A percentile compares a stretch with the other conserved stretches of the same genome.
phyloP scores from a whole-genome alignment of 805 yeast genomes.

The Cyberlindnera saturnus region DNA sequence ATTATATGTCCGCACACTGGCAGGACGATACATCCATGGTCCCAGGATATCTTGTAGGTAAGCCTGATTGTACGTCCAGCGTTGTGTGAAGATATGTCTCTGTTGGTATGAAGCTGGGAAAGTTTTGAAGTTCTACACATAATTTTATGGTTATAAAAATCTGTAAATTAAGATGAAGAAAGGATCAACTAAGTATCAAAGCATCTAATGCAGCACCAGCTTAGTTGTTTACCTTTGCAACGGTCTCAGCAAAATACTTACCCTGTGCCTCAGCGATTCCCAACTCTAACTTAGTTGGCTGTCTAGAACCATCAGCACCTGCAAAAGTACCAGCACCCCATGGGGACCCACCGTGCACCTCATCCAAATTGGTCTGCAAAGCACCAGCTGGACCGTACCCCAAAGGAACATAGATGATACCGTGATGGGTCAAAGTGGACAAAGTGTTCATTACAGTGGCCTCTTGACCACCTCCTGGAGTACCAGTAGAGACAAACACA shows the following conservation, averaged over 20 bases:
- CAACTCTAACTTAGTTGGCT: constrained; percentile 54
- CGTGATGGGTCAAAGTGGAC: constrained; percentile 61
- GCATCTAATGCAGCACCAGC: background rate
- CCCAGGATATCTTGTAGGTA: too few species aligned
- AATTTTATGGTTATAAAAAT: too few species aligned
- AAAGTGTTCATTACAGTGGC: constrained; percentile 50
- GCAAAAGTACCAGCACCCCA: constrained; percentile 84
- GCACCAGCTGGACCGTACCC: constrained; percentile 57
- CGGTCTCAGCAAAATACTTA: constrained; percentile 10
- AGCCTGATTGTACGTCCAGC: too few species aligned
- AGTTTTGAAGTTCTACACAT: too few species aligned
- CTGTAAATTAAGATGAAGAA: too few species aligned
- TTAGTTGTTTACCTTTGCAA: constrained; percentile 3
- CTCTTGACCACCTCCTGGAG: constrained; percentile 71
- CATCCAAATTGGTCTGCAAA: constrained; percentile 46
- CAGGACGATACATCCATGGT: too few species aligned
- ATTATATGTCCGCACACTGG: too few species aligned
- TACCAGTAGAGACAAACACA: constrained; percentile 59
- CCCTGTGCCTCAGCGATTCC: constrained; percentile 64
- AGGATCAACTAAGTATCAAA: too few species aligned
- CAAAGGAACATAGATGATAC: constrained; percentile 65
- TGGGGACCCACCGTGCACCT: constrained; percentile 71
- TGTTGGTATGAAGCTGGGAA: too few species aligned
- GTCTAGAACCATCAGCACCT: constrained; percentile 65
- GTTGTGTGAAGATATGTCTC: too few species aligned